phyloP scores from a whole-genome alignment of 2,329 filamentous ascomycete species.

The Metarhizium humberi region DNA sequence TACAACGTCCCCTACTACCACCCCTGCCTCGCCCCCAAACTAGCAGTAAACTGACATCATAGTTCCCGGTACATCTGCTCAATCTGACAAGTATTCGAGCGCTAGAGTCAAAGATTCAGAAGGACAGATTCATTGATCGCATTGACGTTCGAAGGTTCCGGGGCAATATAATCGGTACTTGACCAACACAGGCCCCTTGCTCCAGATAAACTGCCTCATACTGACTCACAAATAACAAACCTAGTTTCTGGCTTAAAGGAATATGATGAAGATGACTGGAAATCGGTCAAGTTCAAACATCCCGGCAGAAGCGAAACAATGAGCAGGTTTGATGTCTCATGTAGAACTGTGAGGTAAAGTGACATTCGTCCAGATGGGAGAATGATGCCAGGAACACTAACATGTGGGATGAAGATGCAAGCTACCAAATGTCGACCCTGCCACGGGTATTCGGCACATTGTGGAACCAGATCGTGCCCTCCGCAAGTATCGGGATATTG shows the following conservation, averaged over 20 bases:
- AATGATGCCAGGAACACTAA: background rate
- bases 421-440: constrained; percentile 60
- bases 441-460: constrained; percentile 44
- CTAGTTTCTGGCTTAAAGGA: constrained; percentile 52
- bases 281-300: constrained; percentile 46
- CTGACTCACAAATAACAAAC: background rate
- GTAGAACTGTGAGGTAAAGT: constrained; percentile 52
- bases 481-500: constrained; percentile 48
- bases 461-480: constrained; percentile 50
- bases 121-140: constrained; percentile 34
- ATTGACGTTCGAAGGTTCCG: constrained; percentile 58
- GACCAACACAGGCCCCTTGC: background rate
- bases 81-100: constrained; percentile 55
- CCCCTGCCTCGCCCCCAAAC: no score
- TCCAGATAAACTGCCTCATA: background rate
- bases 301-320: constrained; percentile 4
- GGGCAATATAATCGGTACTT: constrained; percentile 59
- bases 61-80: constrained; percentile 63
- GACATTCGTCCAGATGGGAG: background rate
- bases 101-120: constrained; percentile 46
- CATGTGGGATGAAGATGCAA: constrained; percentile 43
- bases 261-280: constrained; percentile 66
- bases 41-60: background rate
- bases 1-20: background rate
- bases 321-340: constrained; percentile 44